A percentile compares a stretch with the other conserved stretches of the same genome.
Evolutionary conservation across 2,329 filamentous ascomycete genomes (phyloP).

Genomic region (Neofusicoccum ribis): DNA sequence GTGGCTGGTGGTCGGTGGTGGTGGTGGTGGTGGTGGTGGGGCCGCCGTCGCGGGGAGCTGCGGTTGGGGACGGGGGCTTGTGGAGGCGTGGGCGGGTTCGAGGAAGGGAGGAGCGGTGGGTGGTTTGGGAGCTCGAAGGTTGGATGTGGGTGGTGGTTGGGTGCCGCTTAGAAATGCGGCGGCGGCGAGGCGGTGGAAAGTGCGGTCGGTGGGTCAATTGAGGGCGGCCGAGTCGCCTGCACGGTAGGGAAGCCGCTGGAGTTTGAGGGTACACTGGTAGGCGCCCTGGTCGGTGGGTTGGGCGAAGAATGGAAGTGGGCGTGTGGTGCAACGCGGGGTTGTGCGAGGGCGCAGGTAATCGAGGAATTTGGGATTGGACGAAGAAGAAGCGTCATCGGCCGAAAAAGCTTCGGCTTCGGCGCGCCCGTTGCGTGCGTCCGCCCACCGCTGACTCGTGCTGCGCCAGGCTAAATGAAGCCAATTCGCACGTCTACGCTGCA

Average conservation of each 20-base stretch:
- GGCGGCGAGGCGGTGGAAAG: too few relatives aligned
- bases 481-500: not conserved
- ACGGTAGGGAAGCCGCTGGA: too few relatives aligned
- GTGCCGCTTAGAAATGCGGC: too few relatives aligned
- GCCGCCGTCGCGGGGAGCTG: too few relatives aligned
- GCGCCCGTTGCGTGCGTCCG: not conserved
- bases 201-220: too few relatives aligned
- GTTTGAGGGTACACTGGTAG: not conserved
- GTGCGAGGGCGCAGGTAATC: not conserved
- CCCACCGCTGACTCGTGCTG: not conserved
- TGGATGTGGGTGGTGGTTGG: too few relatives aligned
- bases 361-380: not conserved
- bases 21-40: not conserved
- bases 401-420: constrained; percentile 3
- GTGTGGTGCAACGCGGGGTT: not conserved
- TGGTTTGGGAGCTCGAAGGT: not conserved
- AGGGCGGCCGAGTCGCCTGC: too few relatives aligned
- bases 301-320: not conserved
- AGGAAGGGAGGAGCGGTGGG: not conserved
- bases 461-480: constrained; percentile 1
- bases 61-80: too few relatives aligned
- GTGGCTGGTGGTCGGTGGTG: not conserved
- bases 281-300: not conserved
- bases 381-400: constrained; percentile 1
- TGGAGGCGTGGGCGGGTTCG: not conserved